These are phyloP conservation scores for Penicillium cosmopolitanum DNA, from an alignment of 495 filamentous ascomycete species.

Conservation along the genomic window DNA sequence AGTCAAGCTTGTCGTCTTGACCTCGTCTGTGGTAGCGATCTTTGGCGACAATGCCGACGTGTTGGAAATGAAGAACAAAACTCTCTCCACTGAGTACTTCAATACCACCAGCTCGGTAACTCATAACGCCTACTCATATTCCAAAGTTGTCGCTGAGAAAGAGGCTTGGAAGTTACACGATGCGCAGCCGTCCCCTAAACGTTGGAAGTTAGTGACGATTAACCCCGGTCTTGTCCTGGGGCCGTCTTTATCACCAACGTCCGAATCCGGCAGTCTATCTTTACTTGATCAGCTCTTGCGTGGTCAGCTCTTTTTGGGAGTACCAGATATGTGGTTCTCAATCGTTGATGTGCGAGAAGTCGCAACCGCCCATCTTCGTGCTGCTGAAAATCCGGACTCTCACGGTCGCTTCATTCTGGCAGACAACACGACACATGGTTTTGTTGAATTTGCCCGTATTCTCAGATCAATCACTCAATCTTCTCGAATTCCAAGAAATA, in stretches of 20 bases:
- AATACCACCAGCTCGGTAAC: slow-evolving; percentile 22
- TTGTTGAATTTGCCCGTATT: slow-evolving; percentile 20
- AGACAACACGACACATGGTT: slow-evolving; percentile 12
- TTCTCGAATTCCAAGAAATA: slow-evolving; percentile 16
- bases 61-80: slow-evolving; percentile 21
- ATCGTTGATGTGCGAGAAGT: slow-evolving; percentile 22
- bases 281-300: slow-evolving; percentile 20
- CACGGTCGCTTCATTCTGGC: slow-evolving; percentile 22
- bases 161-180: slow-evolving; percentile 26
- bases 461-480: slow-evolving; percentile 16
- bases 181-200: slow-evolving; percentile 4
- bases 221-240: slow-evolving; percentile 26
- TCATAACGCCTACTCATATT: slow-evolving; percentile 25
- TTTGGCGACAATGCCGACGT: slow-evolving; percentile 26
- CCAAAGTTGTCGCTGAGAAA: slow-evolving; percentile 25
- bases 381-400: slow-evolving; percentile 12
- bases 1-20: slow-evolving; percentile 24
- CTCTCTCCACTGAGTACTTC: slow-evolving; percentile 22
- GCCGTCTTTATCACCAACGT: slow-evolving; percentile 20
- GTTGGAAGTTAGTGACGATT: slow-evolving; percentile 25
- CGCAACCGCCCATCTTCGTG: slow-evolving; percentile 19
- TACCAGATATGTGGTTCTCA: slow-evolving; percentile 19
- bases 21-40: slow-evolving; percentile 23
- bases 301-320: slow-evolving; percentile 13
- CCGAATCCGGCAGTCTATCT: slow-evolving; percentile 25